Conservation (phyloP, 495 filamentous ascomycete genomes). For the Penicillium subrubescens region DNA sequence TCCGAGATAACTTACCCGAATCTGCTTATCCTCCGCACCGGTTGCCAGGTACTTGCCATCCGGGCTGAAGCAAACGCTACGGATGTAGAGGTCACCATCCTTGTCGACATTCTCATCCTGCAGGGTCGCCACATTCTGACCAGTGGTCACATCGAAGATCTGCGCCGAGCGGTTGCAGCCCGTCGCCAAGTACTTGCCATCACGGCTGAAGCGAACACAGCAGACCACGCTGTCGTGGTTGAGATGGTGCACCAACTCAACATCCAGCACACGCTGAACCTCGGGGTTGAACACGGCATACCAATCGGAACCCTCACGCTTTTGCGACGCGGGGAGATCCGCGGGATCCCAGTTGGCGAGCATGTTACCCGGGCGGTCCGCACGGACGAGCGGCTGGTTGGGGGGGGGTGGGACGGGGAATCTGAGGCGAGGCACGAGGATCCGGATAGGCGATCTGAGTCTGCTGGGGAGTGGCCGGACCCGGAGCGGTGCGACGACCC, state of each 20-base stretch:
- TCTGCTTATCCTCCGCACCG: conserved; percentile 89
- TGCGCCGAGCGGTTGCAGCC: conserved; percentile 88
- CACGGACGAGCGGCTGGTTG: conserved; percentile 53
- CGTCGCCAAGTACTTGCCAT: conserved; percentile 86
- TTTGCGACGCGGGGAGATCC: conserved; percentile 76
- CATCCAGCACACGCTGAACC: conserved; percentile 80
- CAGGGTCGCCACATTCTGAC: conserved; percentile 75
- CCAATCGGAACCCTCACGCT: conserved; percentile 84
- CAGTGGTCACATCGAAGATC: conserved; percentile 82
- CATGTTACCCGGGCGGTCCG: conserved; percentile 67
- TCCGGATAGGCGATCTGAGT: conserved; percentile 82
- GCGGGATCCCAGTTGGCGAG: conserved; percentile 88
- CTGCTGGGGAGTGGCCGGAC: conserved; percentile 89
- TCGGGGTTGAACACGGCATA: conserved; percentile 88
- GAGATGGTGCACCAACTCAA: conserved; percentile 84
- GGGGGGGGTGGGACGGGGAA: conserved; percentile 78
- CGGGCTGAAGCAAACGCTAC: conserved; percentile 91
- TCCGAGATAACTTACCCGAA: conserved; percentile 70
- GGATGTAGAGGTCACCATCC: conserved; percentile 83
- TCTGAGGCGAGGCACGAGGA: conserved; percentile 79
- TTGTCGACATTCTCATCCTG: conserved; percentile 84
- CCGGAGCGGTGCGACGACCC: conserved; percentile 61
- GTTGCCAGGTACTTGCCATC: conserved; percentile 88
- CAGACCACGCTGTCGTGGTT: conserved; percentile 87
- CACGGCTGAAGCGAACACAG: conserved; percentile 86